Base-by-base conservation (phyloP, 176 grass and related monocot species). In the Oryza punctata region DNA sequence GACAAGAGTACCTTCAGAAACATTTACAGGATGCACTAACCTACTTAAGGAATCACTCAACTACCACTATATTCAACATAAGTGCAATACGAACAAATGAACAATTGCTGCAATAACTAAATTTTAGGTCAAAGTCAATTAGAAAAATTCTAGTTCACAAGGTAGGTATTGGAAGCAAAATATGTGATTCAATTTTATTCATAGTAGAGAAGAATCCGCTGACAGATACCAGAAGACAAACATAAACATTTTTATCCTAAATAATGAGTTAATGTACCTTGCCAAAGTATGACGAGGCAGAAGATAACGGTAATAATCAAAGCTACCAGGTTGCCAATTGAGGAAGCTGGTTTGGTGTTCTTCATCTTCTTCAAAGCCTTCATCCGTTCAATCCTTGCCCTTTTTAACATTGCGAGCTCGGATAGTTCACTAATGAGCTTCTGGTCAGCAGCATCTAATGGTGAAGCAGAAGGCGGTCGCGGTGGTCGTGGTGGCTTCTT, bases 251-350 rank as follows among this genome's bases (percentile, higher is more conserved):
- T 25, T 27, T 61, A 61, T 77, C 50, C 43, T 25, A 29, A 24
- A 26, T 76, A 60, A 59, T 27, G 30, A 74, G 78, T 64, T 21
- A 64, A 41, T 72, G 80, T 89, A 93, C 94, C 94, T 83, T 97
- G 94, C 94, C 91, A 93, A 67, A 97, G 78, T 78, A 97, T 91
- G 52, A 97, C 79, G 26, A 91, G 49, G 78, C 94, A 97, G 80
- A 97, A 93, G 59, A 97, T 29, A 78, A 88, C 12, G 2, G 94
- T 97, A 73, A 97, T 71, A 89, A 91, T 21, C 76, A 93, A 81
- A 41, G 94, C 89, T 77, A 83, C 88, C 73, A 86, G 67, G 75
- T 91, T 97, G 54, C 89, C 75, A 21, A 26, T 83, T 10, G 83
- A 79, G 15, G 89, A 89, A 65, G 72, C 49, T 45, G 91, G 78